phyloP scores from a whole-genome alignment of 140 eudicot genomes.

The Oenanthe javanica region DNA sequence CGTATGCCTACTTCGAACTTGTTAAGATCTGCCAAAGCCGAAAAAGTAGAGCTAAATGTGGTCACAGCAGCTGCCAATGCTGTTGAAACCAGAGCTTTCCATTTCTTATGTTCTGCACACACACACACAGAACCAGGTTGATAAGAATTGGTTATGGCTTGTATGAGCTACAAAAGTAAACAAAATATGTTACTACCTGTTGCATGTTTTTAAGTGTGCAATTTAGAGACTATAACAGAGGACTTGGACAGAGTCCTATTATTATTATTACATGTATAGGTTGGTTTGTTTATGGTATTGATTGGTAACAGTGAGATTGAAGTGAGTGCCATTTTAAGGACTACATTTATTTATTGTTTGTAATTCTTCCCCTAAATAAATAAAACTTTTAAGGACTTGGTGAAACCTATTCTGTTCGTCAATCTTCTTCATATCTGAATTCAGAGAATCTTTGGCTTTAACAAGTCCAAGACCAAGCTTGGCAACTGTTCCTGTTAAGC shows the following conservation, averaged over 20 bases:
- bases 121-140: neutral
- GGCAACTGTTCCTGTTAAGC: no score
- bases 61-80: no score
- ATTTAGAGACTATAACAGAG: constrained; percentile 17
- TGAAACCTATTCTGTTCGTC: constrained; percentile 56
- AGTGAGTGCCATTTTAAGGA: no score
- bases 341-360: no score
- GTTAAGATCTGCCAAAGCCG: no score
- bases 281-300: constrained; percentile 32
- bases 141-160: neutral
- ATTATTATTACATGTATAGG: neutral
- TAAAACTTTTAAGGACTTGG: constrained; percentile 41
- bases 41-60: no score
- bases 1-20: no score
- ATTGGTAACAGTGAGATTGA: constrained; percentile 42
- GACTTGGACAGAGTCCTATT: constrained; percentile 29
- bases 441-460: no score
- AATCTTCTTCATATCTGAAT: constrained; percentile 48
- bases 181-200: neutral
- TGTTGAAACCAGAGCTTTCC: no score
- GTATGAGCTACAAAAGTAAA: neutral
- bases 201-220: constrained; percentile 16
- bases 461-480: no score
- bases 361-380: no score
- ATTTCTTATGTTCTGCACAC: constrained; percentile 35